A percentile compares a stretch with the other conserved stretches of the same genome.
Evolutionary conservation across 129 eudicot species (phyloP).

Genomic region (Pulicaria dysenterica): DNA sequence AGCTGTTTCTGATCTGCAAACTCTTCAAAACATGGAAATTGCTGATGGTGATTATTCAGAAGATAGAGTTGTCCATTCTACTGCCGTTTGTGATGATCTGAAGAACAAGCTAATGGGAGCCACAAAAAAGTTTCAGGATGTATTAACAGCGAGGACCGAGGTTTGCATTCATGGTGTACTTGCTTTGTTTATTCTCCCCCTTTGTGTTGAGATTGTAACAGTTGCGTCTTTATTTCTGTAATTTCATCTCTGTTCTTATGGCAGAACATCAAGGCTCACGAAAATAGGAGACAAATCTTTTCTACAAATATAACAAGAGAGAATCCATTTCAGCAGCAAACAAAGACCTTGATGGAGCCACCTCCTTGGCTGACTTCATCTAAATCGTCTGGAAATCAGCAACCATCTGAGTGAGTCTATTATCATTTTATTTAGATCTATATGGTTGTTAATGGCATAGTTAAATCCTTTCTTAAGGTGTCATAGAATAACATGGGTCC

Average conservation of each 20-base stretch:
- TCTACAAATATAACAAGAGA: slow-evolving; percentile 63
- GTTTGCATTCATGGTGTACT: slow-evolving; percentile 31
- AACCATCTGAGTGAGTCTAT: slow-evolving; percentile 54
- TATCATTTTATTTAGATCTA: background rate
- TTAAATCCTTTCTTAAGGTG: background rate
- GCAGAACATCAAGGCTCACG: slow-evolving; percentile 83
- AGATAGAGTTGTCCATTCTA: slow-evolving; percentile 67
- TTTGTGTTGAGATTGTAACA: background rate
- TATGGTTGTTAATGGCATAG: slow-evolving; percentile 10
- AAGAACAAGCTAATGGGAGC: slow-evolving; percentile 75
- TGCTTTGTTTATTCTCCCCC: background rate
- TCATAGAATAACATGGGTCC: too few relatives aligned
- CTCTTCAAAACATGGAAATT: slow-evolving; percentile 56
- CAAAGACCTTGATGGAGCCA: slow-evolving; percentile 53
- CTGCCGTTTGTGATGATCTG: slow-evolving; percentile 79
- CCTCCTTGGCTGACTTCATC: slow-evolving; percentile 81
- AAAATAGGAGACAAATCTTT: slow-evolving; percentile 67
- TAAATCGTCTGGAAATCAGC: slow-evolving; percentile 49
- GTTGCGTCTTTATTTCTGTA: slow-evolving; percentile 4
- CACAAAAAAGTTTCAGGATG: slow-evolving; percentile 76
- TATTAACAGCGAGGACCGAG: slow-evolving; percentile 71
- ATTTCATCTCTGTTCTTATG: slow-evolving; percentile 8
- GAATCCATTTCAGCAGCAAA: slow-evolving; percentile 56
- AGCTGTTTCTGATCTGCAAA: slow-evolving; percentile 72
- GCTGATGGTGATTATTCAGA: slow-evolving; percentile 62